phyloP scores from a whole-genome alignment of 805 yeast genomes.

The Groenewaldozyma salmanticensis region DNA sequence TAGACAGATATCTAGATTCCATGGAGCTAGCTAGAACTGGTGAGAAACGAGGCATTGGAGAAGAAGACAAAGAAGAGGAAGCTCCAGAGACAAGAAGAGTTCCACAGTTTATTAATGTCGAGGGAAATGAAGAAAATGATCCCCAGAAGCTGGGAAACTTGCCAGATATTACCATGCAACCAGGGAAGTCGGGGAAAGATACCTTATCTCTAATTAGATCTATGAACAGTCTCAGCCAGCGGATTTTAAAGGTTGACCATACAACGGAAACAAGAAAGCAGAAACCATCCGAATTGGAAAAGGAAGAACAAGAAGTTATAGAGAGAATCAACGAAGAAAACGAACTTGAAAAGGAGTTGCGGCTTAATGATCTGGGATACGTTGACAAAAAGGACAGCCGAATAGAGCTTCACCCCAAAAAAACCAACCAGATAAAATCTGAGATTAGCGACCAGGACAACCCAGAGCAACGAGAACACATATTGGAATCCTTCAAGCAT shows the following conservation, averaged over 20 bases:
- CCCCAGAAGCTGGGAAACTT: constrained; percentile 64
- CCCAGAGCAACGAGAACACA: neutral
- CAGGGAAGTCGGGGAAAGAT: constrained; percentile 51
- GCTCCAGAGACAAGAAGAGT: constrained; percentile 29
- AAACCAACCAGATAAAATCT: no score
- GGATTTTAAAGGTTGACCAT: constrained; percentile 43
- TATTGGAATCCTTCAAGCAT: neutral
- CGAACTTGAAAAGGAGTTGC: constrained; percentile 19
- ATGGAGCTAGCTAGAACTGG: constrained; percentile 35
- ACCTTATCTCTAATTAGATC: constrained; percentile 70
- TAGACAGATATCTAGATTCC: constrained; percentile 72
- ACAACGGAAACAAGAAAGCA: constrained; percentile 1
- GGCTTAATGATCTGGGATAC: constrained; percentile 20
- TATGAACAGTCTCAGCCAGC: constrained; percentile 78
- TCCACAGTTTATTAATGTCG: constrained; percentile 64
- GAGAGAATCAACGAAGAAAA: constrained; percentile 11
- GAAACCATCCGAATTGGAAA: neutral
- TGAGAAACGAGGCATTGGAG: constrained; percentile 3
- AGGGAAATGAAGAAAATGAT: constrained; percentile 75
- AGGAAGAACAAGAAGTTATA: no score
- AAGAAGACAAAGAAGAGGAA: constrained; percentile 34
- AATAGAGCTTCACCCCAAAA: constrained; percentile 8
- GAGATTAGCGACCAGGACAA: neutral
- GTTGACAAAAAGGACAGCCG: constrained; percentile 3
- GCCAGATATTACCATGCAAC: constrained; percentile 83